Conservation (phyloP, 2,329 filamentous ascomycete genomes). For the Dactylellina haptotyla region DNA sequence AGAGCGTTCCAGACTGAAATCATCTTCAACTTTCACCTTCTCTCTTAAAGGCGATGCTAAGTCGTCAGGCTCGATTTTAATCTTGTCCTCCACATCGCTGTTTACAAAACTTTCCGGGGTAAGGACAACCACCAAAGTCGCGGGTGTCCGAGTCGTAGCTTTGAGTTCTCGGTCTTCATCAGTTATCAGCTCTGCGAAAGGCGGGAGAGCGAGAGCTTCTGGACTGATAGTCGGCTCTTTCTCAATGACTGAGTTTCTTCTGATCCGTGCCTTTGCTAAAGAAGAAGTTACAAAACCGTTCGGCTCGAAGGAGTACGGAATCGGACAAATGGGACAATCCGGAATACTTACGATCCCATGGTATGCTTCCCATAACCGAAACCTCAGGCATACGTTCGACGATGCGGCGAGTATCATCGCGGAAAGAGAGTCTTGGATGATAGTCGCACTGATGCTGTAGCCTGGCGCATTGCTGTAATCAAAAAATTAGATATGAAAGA, state of each 20-base stretch:
- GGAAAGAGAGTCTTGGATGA: constrained; percentile 68
- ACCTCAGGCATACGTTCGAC: constrained; percentile 67
- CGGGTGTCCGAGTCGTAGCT: constrained; percentile 66
- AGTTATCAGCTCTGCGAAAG: constrained; percentile 66
- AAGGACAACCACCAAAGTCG: constrained; percentile 68
- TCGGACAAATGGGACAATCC: constrained; percentile 27
- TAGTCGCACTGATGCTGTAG: constrained; percentile 70
- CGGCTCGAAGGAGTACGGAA: constrained; percentile 11
- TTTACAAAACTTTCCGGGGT: constrained; percentile 67
- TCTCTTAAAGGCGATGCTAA: constrained; percentile 45
- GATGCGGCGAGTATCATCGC: constrained; percentile 67
- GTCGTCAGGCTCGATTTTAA: constrained; percentile 60
- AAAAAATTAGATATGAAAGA: neutral
- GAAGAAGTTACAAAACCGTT: constrained; percentile 9
- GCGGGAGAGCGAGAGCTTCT: constrained; percentile 65
- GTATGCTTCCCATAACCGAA: constrained; percentile 65
- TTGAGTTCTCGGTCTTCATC: constrained; percentile 71
- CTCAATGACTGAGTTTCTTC: constrained; percentile 30
- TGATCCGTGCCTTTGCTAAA: constrained; percentile 59
- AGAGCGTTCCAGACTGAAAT: constrained; percentile 54
- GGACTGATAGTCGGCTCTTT: constrained; percentile 27
- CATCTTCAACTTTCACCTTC: constrained; percentile 57
- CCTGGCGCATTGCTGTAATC: constrained; percentile 66
- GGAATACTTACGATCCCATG: constrained; percentile 68
- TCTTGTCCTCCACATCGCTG: constrained; percentile 65